These are phyloP conservation scores for Colletotrichum abscissum DNA, from an alignment of 2,329 filamentous ascomycete species.

Conservation along the genomic window DNA sequence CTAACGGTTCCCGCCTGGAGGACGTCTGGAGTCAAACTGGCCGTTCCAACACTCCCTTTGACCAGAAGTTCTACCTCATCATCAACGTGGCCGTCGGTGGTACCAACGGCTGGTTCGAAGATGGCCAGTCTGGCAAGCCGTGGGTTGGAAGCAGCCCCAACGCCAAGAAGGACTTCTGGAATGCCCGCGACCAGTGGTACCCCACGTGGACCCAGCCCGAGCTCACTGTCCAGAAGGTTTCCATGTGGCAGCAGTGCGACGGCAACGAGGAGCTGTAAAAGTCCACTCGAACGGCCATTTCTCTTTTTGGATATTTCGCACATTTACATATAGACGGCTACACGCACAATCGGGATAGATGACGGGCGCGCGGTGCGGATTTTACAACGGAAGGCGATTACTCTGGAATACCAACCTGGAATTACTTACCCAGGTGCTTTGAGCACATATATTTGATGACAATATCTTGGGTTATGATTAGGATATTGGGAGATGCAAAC, in stretches of 20 bases:
- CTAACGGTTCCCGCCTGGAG: constrained; percentile 73
- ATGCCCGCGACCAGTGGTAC: constrained; percentile 71
- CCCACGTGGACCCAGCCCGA: constrained; percentile 78
- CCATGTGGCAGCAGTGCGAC: constrained; percentile 78
- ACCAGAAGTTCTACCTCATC: constrained; percentile 80
- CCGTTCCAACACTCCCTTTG: constrained; percentile 75
- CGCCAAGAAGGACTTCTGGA: constrained; percentile 83
- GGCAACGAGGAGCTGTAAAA: constrained; percentile 63
- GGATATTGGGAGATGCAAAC: background rate
- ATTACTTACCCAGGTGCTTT: background rate
- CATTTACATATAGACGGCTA: constrained; percentile 29
- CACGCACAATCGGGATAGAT: constrained; percentile 25
- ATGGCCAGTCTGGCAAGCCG: constrained; percentile 78
- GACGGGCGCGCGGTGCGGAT: constrained; percentile 22
- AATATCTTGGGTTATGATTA: background rate
- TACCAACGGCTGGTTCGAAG: constrained; percentile 87
- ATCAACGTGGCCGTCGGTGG: constrained; percentile 81
- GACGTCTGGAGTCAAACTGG: constrained; percentile 74
- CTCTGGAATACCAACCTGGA: constrained; percentile 27
- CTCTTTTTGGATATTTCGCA: background rate
- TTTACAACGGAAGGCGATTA: constrained; percentile 22
- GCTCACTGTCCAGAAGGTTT: constrained; percentile 76
- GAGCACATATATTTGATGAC: constrained; percentile 12
- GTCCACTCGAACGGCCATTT: background rate
- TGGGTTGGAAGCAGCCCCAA: constrained; percentile 78